Evolutionary conservation across 257 asterid genomes (phyloP).

Genomic region (Jaltomata sinuosa): DNA sequence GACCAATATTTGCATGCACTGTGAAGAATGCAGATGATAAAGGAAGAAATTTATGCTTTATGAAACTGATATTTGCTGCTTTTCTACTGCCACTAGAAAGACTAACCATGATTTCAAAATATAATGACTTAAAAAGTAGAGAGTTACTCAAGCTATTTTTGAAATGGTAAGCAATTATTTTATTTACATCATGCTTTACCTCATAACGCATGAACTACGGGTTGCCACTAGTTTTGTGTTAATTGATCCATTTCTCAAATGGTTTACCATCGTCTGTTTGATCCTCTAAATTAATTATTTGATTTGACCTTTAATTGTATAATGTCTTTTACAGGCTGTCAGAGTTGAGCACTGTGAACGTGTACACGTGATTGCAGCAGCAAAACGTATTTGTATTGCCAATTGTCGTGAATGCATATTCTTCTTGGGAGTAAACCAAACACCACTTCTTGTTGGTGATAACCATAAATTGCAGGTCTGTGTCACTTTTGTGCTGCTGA

Average conservation of each 20-base stretch:
- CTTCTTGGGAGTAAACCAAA: constrained; percentile 89
- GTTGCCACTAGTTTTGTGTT: background rate
- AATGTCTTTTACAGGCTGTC: constrained; percentile 50
- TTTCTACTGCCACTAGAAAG: background rate
- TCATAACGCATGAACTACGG: background rate
- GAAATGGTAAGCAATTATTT: background rate
- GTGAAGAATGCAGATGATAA: background rate
- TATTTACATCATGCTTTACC: background rate
- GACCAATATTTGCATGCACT: background rate
- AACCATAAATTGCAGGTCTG: constrained; percentile 93
- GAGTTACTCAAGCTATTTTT: background rate
- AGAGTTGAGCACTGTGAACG: constrained; percentile 98
- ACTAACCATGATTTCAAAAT: background rate
- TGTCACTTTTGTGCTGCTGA: background rate
- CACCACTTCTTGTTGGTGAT: constrained; percentile 92
- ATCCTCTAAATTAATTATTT: background rate
- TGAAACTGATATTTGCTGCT: background rate
- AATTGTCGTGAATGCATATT: constrained; percentile 94
- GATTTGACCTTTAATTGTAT: background rate
- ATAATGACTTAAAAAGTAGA: background rate
- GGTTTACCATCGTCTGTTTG: background rate
- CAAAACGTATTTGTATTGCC: constrained; percentile 83
- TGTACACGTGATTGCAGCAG: constrained; percentile 83
- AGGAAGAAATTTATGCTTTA: background rate
- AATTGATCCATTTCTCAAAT: background rate